Evolutionary conservation across 2,329 filamentous ascomycete genomes (phyloP), one percentile per base, ranked within the genome.

Genomic region (Calonectria leucothoes): DNA sequence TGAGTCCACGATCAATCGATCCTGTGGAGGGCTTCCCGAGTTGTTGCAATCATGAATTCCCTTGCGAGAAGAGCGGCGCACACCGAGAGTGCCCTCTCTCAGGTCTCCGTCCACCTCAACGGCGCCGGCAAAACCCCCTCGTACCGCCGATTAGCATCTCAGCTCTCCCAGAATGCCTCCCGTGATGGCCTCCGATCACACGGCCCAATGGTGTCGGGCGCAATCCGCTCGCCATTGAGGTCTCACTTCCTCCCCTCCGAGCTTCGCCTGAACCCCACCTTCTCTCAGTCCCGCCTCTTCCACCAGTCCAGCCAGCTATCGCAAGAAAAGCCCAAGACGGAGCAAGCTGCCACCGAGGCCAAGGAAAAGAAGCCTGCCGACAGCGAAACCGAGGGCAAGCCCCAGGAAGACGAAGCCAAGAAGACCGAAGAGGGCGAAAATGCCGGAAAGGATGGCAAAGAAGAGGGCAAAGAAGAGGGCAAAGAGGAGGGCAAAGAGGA

Each of bases 381-480:
- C 23, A 78, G 80, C 51, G 83, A 85, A 70, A 75, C 82, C 3
- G 76, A 76, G 63, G 59, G 29, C 25, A 80, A 83, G 68, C 75
- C 86, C 61, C 84, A 88, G 49, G 87, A 86, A 59, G 83, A 85
- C 39, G 81, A 87, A 55, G 84, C 89, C 66, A 85, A 89, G 57
- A 86, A 89, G 49, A 81, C 80, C 23, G 81, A 85, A 14, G 82
- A 85, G n/a, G 81, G 82, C 45, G 81, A 84, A 31, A 80, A 83
- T 15, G 81, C 82, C 49, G 82, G 83, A 64, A 80, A 83, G 70
- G 80, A 85, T 10, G 74, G 76, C 71, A 84, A 89, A 59, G 84
- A 90, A 68, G 86, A 85, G 37, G 86, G 88, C 72, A 84, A 89
- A 64, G 84, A 90, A 67, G 82, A 86, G 64, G 81, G 86, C 10